Percentiles rank a stretch among this genome's conserved stretches.
Evolutionary conservation across 176 grass and related monocot genomes (phyloP).

Genomic region (Zoysia japonica): DNA sequence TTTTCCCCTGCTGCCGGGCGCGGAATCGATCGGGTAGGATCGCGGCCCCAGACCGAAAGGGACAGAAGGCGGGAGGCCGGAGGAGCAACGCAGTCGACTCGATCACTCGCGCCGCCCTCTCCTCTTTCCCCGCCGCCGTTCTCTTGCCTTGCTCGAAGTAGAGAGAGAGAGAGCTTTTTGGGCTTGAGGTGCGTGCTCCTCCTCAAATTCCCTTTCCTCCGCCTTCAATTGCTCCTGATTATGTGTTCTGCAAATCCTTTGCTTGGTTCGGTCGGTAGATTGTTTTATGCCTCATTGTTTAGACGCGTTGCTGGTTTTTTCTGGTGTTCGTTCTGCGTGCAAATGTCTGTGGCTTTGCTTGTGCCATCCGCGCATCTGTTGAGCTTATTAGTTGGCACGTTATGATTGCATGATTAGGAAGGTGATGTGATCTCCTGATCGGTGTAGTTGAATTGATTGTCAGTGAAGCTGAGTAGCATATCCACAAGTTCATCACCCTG

Average conservation of each 20-base stretch:
- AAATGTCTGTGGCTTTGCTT: not conserved
- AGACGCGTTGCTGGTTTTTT: not conserved
- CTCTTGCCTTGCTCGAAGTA: not conserved
- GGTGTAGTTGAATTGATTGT: slow-evolving; percentile 23
- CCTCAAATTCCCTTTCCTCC: not conserved
- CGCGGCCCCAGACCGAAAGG: not conserved
- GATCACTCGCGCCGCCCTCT: not conserved
- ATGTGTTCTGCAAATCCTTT: not conserved
- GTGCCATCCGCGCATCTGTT: not conserved
- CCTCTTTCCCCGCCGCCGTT: not conserved
- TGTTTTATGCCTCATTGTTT: not conserved
- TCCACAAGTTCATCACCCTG: not conserved
- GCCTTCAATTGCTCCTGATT: not conserved
- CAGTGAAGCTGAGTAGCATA: slow-evolving; percentile 10
- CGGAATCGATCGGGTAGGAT: slow-evolving; percentile 23
- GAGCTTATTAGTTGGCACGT: slow-evolving; percentile 31
- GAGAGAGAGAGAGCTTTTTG: not conserved
- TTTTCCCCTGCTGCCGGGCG: not conserved
- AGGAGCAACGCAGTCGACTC: not conserved
- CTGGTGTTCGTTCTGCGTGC: not conserved
- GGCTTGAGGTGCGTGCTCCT: not conserved
- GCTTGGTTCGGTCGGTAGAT: not conserved
- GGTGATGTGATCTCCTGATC: slow-evolving; percentile 28
- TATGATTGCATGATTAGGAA: slow-evolving; percentile 36
- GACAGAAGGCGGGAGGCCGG: not conserved